These are phyloP conservation scores for Leishmania mexicana DNA, from an alignment of 208 protist genomes.

Conservation along the genomic window DNA sequence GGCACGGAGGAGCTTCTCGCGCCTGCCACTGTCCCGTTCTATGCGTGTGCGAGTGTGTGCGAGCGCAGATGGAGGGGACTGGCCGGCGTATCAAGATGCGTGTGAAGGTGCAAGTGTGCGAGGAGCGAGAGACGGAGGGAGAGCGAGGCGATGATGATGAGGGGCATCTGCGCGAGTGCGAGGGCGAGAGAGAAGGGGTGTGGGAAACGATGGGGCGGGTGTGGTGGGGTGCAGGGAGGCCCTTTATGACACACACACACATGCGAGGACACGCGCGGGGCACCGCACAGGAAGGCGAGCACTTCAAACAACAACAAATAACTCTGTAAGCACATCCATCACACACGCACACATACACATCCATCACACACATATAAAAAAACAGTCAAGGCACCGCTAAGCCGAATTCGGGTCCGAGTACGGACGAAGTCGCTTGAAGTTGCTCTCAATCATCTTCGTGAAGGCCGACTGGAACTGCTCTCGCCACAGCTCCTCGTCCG, in stretches of 20 bases:
- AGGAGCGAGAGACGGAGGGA: neutral
- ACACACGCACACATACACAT: constrained; percentile 1
- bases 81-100: neutral
- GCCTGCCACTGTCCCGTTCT: neutral
- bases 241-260: neutral
- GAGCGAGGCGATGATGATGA: neutral
- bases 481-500: constrained; percentile 66
- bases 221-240: neutral
- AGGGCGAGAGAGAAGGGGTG: neutral
- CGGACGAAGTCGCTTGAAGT: constrained; percentile 74
- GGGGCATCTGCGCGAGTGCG: neutral
- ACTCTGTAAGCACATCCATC: neutral
- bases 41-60: neutral
- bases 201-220: neutral
- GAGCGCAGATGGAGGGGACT: neutral
- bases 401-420: constrained; percentile 51
- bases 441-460: constrained; percentile 83
- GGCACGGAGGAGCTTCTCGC: neutral
- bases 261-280: neutral
- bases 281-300: neutral
- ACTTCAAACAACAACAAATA: neutral
- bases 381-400: neutral
- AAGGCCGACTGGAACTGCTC: constrained; percentile 68
- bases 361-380: neutral
- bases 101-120: neutral